phyloP scores from a whole-genome alignment of 2,329 filamentous ascomycete species.

The Aspergillus uvarum region DNA sequence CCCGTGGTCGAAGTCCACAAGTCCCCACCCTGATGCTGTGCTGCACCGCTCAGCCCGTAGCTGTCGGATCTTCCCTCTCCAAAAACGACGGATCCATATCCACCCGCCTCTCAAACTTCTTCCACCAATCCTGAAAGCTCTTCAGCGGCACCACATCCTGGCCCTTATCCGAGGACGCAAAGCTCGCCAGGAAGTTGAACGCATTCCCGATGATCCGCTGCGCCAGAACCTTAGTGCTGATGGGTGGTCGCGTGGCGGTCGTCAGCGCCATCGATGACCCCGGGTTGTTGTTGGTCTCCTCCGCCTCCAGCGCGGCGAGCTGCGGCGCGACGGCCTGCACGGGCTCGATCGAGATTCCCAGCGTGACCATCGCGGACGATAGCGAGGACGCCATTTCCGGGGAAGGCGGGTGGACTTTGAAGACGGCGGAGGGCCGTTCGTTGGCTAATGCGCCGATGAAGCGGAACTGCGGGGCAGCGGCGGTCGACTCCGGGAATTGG shows the following conservation, averaged over 20 bases:
- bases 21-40: no score
- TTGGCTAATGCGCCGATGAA: conserved; percentile 87
- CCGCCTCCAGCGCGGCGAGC: conserved; percentile 57
- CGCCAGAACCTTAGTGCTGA: conserved; percentile 75
- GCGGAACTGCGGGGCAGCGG: conserved; percentile 56
- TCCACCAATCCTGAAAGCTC: conserved; percentile 97
- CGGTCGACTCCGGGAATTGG: conserved; percentile 60
- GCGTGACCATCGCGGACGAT: conserved; percentile 56
- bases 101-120: conserved; percentile 86
- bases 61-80: conserved; percentile 63
- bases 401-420: conserved; percentile 61
- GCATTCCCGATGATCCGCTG: conserved; percentile 95
- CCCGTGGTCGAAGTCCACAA: no score
- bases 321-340: conserved; percentile 69
- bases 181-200: conserved; percentile 92
- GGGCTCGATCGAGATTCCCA: conserved; percentile 82
- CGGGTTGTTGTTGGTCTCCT: conserved; percentile 11
- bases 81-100: conserved; percentile 85
- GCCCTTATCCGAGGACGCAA: conserved; percentile 66
- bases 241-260: conserved; percentile 34
- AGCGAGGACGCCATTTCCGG: conserved; percentile 44
- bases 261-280: conserved; percentile 30
- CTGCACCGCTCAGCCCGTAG: conserved; percentile 16
- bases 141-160: conserved; percentile 90
- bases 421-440: conserved; percentile 89